Conservation (phyloP, 331 rosid genomes). For the Spiraea crenata region DNA sequence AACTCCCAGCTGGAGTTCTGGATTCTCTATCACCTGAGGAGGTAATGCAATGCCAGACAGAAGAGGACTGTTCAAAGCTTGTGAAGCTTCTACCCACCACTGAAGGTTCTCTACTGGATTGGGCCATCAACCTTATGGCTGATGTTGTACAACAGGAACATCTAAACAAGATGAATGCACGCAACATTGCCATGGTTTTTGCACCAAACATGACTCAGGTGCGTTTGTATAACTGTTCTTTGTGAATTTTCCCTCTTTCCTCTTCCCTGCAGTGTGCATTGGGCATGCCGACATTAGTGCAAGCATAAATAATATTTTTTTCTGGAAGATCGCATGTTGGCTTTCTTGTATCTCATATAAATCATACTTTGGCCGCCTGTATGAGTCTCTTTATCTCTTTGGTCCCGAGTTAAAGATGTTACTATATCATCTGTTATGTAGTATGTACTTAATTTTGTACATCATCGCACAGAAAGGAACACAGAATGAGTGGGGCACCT, state of each 20-base stretch:
- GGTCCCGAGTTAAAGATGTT: not conserved
- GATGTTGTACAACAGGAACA: conserved; percentile 78
- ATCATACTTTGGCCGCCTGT: not conserved
- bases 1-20: conserved; percentile 69
- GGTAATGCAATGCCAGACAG: conserved; percentile 72
- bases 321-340: not conserved
- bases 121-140: conserved; percentile 88
- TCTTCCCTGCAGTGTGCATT: not conserved
- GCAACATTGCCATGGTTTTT: conserved; percentile 83
- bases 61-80: conserved; percentile 68
- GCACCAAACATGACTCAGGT: conserved; percentile 98
- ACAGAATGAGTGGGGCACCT: not conserved
- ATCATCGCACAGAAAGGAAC: not conserved
- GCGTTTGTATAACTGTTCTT: conserved; percentile 13
- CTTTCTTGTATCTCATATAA: not conserved
- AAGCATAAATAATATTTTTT: not conserved
- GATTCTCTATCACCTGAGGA: conserved; percentile 67
- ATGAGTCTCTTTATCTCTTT: not conserved
- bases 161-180: conserved; percentile 81
- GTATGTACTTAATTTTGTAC: not conserved
- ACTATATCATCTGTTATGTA: not conserved
- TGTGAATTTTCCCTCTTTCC: not conserved
- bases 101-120: conserved; percentile 70
- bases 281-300: not conserved
- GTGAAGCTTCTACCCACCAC: conserved; percentile 57